Evolutionary conservation across 148 eudicot genomes (phyloP), one percentile per base, ranked within the genome.

Genomic region (Drosera capensis): DNA sequence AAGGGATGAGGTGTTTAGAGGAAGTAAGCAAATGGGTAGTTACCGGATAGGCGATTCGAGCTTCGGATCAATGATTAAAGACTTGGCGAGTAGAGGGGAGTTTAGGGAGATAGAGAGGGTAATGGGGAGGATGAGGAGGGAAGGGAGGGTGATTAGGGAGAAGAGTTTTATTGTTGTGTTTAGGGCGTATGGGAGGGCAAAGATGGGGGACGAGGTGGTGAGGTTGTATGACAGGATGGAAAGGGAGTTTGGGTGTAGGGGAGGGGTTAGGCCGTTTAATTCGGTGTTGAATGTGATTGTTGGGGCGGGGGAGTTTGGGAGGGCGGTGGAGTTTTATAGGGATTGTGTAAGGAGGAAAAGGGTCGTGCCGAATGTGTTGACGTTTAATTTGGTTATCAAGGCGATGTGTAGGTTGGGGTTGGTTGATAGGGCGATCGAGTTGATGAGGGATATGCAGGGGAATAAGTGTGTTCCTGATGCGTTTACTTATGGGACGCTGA

Each of bases 21-120:
- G 44, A 1, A 34, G 52, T 5, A 68, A 60, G 21, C 64, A 65
- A 48, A 35, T 55, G 74, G 97, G 97, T 43, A 66, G 79, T 43
- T 88, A 48, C 62, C 75, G 63, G 54, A 17, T 59, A 39, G 97
- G 97, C 30, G 97, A 90, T 59, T 65, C 84, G 40, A 80, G 82
- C 0, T 73, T 75, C 34, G 84, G 80, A 54, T 57, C 75, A 21
- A 77, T 80, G 13, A 75, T 90, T 55, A 68, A 78, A 2, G 62
- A 40, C 18, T 68, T 64, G 52, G 87, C 95, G 20, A 49, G 23
- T 17, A 59, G 68, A 1, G 71, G 85, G 4, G 73, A 90, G 41
- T 80, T 90, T 52, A 47, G n/a, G n/a, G n/a, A n/a, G n/a, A n/a
- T n/a, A n/a, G 87, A 84, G 54, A 49, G 23, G 41, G 60, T 90